These are phyloP conservation scores for Oryza rufipogon DNA, from an alignment of 176 grass and related monocot genomes.

Conservation along the genomic window DNA sequence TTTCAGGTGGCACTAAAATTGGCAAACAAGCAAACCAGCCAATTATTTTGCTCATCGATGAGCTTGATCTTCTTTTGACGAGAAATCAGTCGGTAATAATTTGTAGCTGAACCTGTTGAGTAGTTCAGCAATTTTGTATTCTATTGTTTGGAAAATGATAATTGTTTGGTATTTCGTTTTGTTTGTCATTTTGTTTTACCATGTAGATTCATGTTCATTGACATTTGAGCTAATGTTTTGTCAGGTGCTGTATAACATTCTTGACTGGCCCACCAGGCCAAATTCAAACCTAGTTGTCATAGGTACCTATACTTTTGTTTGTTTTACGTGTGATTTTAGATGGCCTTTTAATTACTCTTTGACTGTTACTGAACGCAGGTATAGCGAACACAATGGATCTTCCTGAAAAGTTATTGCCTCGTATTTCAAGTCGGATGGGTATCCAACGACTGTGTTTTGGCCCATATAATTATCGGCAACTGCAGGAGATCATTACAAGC, in stretches of 20 bases:
- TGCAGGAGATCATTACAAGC: conserved; percentile 89
- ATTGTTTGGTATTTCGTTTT: background rate
- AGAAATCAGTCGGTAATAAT: conserved; percentile 94
- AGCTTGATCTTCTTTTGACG: conserved; percentile 98
- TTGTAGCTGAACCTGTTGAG: conserved; percentile 21
- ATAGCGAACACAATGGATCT: conserved; percentile 99
- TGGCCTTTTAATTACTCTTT: conserved; percentile 44
- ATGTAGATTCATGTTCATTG: conserved; percentile 23
- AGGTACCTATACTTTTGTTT: conserved; percentile 59
- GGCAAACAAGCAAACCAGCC: conserved; percentile 71
- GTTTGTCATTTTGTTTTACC: conserved; percentile 1
- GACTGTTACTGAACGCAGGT: conserved; percentile 55
- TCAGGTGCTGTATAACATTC: conserved; percentile 98
- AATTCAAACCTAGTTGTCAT: conserved; percentile 88
- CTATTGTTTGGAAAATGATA: conserved; percentile 1
- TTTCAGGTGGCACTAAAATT: conserved; percentile 68
- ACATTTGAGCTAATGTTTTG: conserved; percentile 37
- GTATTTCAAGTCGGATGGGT: conserved; percentile 98
- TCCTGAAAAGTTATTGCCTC: conserved; percentile 89
- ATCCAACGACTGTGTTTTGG: conserved; percentile 90
- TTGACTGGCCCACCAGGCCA: conserved; percentile 94
- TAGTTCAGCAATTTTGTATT: conserved; percentile 2
- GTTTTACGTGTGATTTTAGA: conserved; percentile 26
- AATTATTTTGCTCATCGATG: conserved; percentile 96
- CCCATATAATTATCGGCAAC: conserved; percentile 85